Evolutionary conservation across 2,329 filamentous ascomycete genomes (phyloP), one percentile per base, ranked within the genome.

Genomic region (Colletotrichum gloeosporioides): DNA sequence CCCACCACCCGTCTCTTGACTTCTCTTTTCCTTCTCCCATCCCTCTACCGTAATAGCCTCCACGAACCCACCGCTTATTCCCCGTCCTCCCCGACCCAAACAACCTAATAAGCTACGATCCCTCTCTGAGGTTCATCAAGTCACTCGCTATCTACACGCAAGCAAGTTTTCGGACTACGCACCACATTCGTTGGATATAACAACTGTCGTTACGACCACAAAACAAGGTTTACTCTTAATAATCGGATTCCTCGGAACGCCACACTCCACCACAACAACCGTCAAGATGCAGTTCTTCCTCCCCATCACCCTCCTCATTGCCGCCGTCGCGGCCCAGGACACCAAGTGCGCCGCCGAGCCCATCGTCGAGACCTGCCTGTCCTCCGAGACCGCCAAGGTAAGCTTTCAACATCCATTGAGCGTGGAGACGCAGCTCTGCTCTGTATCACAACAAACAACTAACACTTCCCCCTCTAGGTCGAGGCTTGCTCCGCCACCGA

Each of bases 231-330:
- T 32, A 66, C 63, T 53, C 39, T 55, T 71, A 63, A 63, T 71
- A 34, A 27, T 27, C 59, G 31, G 13, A 27, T 32, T 18, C 63
- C 5, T 3, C 73, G 27, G 68, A 10, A 57, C 31, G 25, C 32
- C 61, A n/a, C 59, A 32, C 36, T 39, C 36, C 32, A 29, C 31
- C 16, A 22, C 36, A 62, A 44, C 16, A n/a, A 29, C n/a, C 29
- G 61, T 64, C 82, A 86, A 78, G 32, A 90, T 89, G 88, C 88
- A 88, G 86, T 85, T 87, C 82, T 73, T 88, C 78, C 70, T 86
- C 72, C 79, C 86, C 67, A 77, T 89, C 78, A 83, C 86, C 72
- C 80, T 88, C 74, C 78, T 80, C 68, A 77, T 79, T 61, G 80
- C 80, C 39, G 78, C 78, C 36, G 82, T 82, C 65, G 76, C 82